phyloP scores from a whole-genome alignment of 441 rosid species.

The Geranium incanum region DNA sequence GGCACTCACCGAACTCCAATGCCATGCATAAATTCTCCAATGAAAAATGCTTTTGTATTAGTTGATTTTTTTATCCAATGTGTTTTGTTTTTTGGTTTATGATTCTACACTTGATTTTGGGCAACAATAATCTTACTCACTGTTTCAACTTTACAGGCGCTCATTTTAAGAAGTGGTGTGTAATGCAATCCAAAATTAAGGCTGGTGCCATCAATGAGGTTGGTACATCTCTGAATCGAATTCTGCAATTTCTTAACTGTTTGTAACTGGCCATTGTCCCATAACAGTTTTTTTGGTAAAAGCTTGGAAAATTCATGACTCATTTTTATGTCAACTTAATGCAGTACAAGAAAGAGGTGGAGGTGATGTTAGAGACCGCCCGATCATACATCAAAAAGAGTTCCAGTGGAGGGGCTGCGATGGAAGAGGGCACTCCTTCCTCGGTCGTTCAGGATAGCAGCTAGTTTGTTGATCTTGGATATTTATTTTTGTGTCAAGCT shows the following conservation, averaged over 20 bases:
- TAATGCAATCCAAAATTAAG: constrained; percentile 95
- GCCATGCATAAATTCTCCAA: no score
- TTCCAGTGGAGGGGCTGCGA: constrained; percentile 18
- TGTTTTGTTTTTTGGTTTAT: no score
- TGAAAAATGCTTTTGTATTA: no score
- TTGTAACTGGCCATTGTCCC: not conserved
- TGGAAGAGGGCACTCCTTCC: constrained; percentile 14
- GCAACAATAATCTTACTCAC: no score
- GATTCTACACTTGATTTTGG: no score
- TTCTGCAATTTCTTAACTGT: not conserved
- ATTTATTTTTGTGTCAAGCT: not conserved
- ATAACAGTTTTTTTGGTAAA: not conserved
- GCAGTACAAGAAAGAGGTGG: constrained; percentile 91
- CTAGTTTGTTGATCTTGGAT: constrained; percentile 6
- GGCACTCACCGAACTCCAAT: no score
- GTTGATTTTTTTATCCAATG: no score
- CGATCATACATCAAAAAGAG: constrained; percentile 30
- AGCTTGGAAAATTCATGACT: not conserved
- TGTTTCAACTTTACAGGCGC: constrained; percentile 48
- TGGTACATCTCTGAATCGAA: constrained; percentile 19
- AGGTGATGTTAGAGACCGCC: constrained; percentile 58
- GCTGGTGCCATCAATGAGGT: constrained; percentile 83
- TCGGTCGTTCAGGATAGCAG: constrained; percentile 27
- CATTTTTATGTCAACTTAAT: not conserved
- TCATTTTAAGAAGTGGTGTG: constrained; percentile 97